Evolutionary conservation across 139 green algal genomes (phyloP).

Genomic region (Deuterostichococcus epilithicus): DNA sequence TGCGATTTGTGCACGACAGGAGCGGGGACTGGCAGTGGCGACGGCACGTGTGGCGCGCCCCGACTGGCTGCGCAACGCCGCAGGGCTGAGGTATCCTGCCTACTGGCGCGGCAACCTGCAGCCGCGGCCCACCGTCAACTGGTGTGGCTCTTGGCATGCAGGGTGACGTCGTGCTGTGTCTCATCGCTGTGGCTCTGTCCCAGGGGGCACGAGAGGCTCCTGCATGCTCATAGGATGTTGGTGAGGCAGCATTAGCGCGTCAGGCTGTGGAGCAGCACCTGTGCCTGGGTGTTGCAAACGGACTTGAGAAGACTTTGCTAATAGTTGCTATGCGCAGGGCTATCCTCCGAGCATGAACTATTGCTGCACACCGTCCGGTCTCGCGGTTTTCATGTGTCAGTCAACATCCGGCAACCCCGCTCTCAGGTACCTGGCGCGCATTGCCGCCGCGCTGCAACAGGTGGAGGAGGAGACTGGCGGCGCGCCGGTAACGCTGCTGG

Average conservation of each 20-base stretch:
- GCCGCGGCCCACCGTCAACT: constrained; percentile 89
- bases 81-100: constrained; percentile 62
- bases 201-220: background rate
- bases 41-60: constrained; percentile 50
- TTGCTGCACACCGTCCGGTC: too few species aligned
- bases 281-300: too few species aligned
- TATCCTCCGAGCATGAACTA: too few species aligned
- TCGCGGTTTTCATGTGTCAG: too few species aligned
- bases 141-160: too few species aligned
- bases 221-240: too few species aligned
- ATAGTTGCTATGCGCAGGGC: too few species aligned
- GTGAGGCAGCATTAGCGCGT: too few species aligned
- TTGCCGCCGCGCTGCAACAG: constrained; percentile 54
- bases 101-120: constrained; percentile 90
- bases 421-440: constrained; percentile 65
- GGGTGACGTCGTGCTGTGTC: background rate
- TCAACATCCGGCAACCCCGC: too few species aligned
- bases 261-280: too few species aligned
- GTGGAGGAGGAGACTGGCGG: constrained; percentile 48
- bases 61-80: constrained; percentile 87
- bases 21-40: constrained; percentile 34
- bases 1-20: constrained; percentile 7
- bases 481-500: constrained; percentile 71
- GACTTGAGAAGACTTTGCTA: too few species aligned
- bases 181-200: background rate